Base-by-base conservation (phyloP, 164 flowering plant genomes). In the Aristolochia contorta region DNA sequence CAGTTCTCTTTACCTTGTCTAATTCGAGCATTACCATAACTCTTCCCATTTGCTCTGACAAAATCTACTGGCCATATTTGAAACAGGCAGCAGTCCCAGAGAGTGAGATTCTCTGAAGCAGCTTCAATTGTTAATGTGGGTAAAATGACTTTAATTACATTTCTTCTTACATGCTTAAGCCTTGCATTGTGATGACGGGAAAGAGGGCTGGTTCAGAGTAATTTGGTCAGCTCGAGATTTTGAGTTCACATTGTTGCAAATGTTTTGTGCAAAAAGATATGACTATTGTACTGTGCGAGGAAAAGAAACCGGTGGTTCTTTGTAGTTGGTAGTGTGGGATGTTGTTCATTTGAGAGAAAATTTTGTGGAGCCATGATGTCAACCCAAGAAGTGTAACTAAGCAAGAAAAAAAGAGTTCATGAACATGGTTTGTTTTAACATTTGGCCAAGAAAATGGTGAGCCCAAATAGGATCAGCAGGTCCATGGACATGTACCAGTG, bases 11-110 rank as follows among this genome's bases (percentile, higher is more conserved):
- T 14, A 0, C 16, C 33, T 56, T 25, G 6, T 56, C 27, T 2
- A 56, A 15, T 58, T n/a, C 47, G 6, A 20, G 22, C 4, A 7
- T 24, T 33, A 3, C 33, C 12, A 47, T 5, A 12, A 15, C 16
- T 20, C 16, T 57, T 57, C 43, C 12, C 20, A 19, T 33, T 12
- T 27, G 19, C 19, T 57, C 47, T 57, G 15, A 30, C 14, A 57
- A 57, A 30, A n/a, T 8, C 23, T 43, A 5, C 15, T 43, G 33
- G 12, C 24, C 16, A 16, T 13, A 16, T 50, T 51, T 24, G 37
- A 33, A 58, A 50, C 85, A 88, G 96, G 57, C 81, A 78, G 25
- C 91, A 85, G 67, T 71, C 77, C 56, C 88, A 65, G 16, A 78
- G 85, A 68, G 71, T 81, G 33, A 66, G 65, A 6, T 88, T 80